phyloP scores from a whole-genome alignment of 164 flowering plant genomes.

The Chloranthus sessilifolius region DNA sequence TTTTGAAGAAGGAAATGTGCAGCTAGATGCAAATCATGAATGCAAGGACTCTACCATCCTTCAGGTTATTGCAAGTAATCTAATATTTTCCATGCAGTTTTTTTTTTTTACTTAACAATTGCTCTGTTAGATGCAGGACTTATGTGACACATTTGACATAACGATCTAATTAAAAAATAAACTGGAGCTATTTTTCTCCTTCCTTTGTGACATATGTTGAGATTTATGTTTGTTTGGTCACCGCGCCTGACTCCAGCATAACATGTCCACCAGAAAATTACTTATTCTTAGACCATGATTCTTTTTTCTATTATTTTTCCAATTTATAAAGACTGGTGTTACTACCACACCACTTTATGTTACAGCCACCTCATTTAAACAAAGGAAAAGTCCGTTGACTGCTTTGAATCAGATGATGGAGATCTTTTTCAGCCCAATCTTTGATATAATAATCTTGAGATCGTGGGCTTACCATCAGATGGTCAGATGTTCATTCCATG shows the following conservation, averaged over 20 bases:
- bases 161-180: neutral
- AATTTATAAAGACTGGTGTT: no score
- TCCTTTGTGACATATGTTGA: neutral
- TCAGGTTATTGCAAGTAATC: conserved; percentile 50
- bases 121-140: neutral
- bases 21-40: conserved; percentile 84
- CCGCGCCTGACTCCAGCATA: neutral
- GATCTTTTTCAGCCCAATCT: no score
- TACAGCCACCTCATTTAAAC: no score
- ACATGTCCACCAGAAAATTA: no score
- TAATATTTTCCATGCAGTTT: neutral
- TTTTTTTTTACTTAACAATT: neutral
- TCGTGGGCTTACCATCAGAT: no score
- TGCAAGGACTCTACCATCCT: conserved; percentile 75
- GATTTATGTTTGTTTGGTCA: neutral
- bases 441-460: no score
- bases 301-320: no score
- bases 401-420: no score
- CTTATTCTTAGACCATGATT: no score
- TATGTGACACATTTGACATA: neutral
- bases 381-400: no score
- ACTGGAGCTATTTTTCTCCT: neutral
- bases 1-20: conserved; percentile 99
- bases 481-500: no score
- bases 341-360: no score